Percentiles rank a stretch among this genome's conserved stretches.
Evolutionary conservation across 371 early-diverging fungal species (phyloP).

Genomic region (Mucor saturninus): DNA sequence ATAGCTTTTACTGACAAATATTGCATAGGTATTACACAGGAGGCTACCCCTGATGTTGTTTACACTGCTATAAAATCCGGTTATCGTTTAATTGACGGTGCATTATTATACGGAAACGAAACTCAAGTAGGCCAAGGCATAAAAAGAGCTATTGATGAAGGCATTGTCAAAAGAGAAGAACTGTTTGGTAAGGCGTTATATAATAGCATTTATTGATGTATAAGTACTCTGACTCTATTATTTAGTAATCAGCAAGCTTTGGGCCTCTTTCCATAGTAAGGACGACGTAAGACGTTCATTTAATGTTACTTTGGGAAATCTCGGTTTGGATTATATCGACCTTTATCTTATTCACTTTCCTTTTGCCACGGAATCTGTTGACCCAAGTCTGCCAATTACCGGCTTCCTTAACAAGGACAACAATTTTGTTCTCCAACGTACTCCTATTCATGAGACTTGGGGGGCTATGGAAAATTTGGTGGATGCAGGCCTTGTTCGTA

Average conservation of each 20-base stretch:
- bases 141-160: conserved; percentile 52
- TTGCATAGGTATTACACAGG: conserved; percentile 28
- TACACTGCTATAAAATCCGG: conserved; percentile 60
- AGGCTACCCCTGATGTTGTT: conserved; percentile 40
- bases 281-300: conserved; percentile 53
- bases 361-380: conserved; percentile 8
- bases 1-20: too few relatives aligned
- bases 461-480: conserved; percentile 47
- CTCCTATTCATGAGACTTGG: conserved; percentile 57
- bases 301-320: conserved; percentile 49
- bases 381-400: conserved; percentile 11
- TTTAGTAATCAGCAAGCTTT: conserved; percentile 75
- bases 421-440: conserved; percentile 36
- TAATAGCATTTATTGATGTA: neutral
- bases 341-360: conserved; percentile 63
- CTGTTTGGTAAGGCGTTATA: conserved; percentile 41
- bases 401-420: conserved; percentile 22
- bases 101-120: conserved; percentile 68
- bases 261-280: conserved; percentile 63
- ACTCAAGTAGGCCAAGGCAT: conserved; percentile 69
- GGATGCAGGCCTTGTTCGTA: conserved; percentile 43
- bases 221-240: neutral
- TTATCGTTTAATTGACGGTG: conserved; percentile 54
- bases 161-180: conserved; percentile 66
- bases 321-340: conserved; percentile 64